Evolutionary conservation across 495 filamentous ascomycete genomes (phyloP), one percentile per base, ranked within the genome.

Genomic region (Lichina pygmaea): DNA sequence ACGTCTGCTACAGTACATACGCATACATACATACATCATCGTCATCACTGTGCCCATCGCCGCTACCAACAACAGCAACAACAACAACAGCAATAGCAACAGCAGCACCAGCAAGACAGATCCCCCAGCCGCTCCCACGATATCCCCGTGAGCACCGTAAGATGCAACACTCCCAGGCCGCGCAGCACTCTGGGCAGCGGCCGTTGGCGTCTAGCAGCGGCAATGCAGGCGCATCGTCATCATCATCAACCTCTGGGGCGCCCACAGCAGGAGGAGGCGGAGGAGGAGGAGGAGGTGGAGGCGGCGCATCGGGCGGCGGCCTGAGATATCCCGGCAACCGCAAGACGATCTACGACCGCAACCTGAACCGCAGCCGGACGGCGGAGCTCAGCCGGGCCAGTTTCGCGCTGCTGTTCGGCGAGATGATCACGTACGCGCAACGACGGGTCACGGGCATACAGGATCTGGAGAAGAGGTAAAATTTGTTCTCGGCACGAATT

Each of bases 351-450:
- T 99, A 95, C 62, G 83, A 95, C 68, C 73, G 91, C 46, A 81
- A 92, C 49, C 66, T 95, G 42, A 92, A 92, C 58, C 78, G 89
- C 45, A 81, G 72, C 55, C 78, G 78, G 55, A 81, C 77, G 50
- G 67, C 80, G 31, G 85, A 95, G 64, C 69, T 89, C 48, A 91
- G 82, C 59, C 78, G 89, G 46, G 75, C 91, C 0, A 81, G 79
- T 58, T 94, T 99, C 60, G 91, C 89, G 33, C 94, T 89, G 55
- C 65, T 99, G 16, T 99, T 99, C 53, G 76, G 72, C 37, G 86
- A 94, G 67, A 93, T 99, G 83, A 85, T 99, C 33, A 75, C 71
- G 53, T 95, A 99, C 59, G 86, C 89, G 40, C 91, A 94, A 56
- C 73, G 76, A 53, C 65, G 79, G 50, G 86, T 93, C 45, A 86